Evolutionary conservation across 345 rosid species (phyloP), one percentile per base, ranked within the genome.

Genomic region (Adansonia digitata): DNA sequence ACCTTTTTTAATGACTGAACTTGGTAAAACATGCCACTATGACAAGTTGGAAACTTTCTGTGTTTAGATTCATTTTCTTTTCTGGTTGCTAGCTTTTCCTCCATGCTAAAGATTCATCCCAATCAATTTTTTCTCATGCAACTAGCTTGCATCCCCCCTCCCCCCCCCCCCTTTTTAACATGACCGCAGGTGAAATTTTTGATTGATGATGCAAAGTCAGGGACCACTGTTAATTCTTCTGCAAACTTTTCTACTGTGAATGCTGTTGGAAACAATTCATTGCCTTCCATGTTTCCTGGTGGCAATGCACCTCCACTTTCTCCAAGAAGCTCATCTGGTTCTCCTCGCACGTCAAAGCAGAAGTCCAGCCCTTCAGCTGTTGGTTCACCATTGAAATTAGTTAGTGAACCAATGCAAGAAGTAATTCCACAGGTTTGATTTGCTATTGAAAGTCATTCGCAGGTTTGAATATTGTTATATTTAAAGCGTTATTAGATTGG

Each of bases 231-330:
- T 59, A 89, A 80, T 80, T 85, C 66, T 64, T 79, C 83, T 60
- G 88, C 81, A 60, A 86, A 82, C 73, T 81, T 86, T 79, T 77
- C 82, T 57, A 75, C 43, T 72, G 73, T 81, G 69, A 83, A 81
- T 86, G 74, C 81, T 74, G 71, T 86, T 57, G 83, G 87, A 12
- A 85, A 87, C 79, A 84, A 80, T 88, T 81, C 90, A 42, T 74
- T 89, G 77, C 93, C 98, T 34, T 94, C 97, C 78, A 87, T 87
- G 85, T 92, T 94, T 86, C 87, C 94, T 48, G 81, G 85, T 52
- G 93, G 91, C 48, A 91, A 85, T 56, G 84, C 97, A 49, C 98
- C 98, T 73, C 98, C 98, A 57, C 88, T 94, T 77, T 91, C 98
- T 63, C 98, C 98, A 15, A 86, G 94, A 80, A 82, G 92, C 76